Evolutionary conservation across 1,284 basidiomycete species (phyloP), one percentile per base, ranked within the genome.

Genomic region (Rhodotorula sp.): DNA sequence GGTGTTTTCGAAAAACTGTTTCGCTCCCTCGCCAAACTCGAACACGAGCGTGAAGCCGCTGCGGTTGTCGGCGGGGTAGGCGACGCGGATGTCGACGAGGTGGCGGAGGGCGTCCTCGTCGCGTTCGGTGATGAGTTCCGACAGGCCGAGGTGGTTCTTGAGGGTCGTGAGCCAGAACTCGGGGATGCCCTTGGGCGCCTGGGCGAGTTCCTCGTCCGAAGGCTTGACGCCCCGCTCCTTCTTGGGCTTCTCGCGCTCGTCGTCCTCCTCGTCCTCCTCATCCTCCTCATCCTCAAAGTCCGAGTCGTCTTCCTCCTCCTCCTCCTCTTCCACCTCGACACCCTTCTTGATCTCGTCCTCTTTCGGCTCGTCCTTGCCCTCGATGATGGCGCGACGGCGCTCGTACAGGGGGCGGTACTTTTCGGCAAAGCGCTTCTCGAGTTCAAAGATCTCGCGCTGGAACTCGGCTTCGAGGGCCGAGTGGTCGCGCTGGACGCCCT

Each of bases 151-250:
- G 82, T 97, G 93, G 83, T 97, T 98, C 79, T 92, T 89, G 75
- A 98, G 87, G 2, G 93, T 93, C 1, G 96, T 98, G 78, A 97
- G 89, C 96, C 96, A 99, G 86, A 98, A 98, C 80, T 97, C 90
- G 72, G 95, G 92, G 79, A 99, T 93, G 76, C 90, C 90, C 75
- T 85, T 83, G 67, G 82, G 76, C 47, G 80, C 80, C 29, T 80
- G 79, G 49, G 80, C 78, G 61, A 75, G 88, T 65, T 80, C 79
- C 49, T 76, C 77, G 56, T 72, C 70, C 58, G 75, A 73, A 52
- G 77, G 73, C 43, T 76, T 73, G 57, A 76, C 64, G 56, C 73
- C 70, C 49, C 61, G 73, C 57, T 54, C 57, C 57, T 69, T 71
- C 62, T 72, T 69, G 20, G 65, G 65, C 5, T 31, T 23, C 16